Evolutionary conservation across 495 filamentous ascomycete genomes (phyloP), one percentile per base, ranked within the genome.

Genomic region (Penicilliopsis zonata): DNA sequence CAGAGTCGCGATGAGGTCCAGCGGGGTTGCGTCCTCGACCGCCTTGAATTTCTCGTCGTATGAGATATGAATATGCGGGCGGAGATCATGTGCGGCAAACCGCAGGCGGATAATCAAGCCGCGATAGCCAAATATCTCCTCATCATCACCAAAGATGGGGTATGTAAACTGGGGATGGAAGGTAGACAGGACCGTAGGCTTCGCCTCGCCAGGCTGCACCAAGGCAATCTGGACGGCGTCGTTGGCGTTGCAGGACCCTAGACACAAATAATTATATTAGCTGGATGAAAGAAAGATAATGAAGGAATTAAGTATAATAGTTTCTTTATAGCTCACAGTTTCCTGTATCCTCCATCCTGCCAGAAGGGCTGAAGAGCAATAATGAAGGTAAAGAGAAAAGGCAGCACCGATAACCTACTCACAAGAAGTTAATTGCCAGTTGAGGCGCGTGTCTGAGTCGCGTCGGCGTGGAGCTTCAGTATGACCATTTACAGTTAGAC

Each of bases 151-250:
- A 46, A 95, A 96, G 35, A 99, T 81, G 0, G 80, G 61, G 52
- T 94, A 94, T 13, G 86, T 94, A 53, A 88, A 90, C 44, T 70
- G 70, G 2, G 90, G 90, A 36, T 82, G 69, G 57, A 96, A 95
- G 33, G 64, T 68, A 13, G 67, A 63, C 18, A 80, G 44, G 3
- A 69, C 72, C 43, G 72, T 71, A 13, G 71, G 61, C 35, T 65
- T 69, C 21, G 62, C 48, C 5, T 66, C 51, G 9, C 61, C 55
- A 1, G 80, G 70, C 38, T 69, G 65, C 24, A 86, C 65, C 27
- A 92, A 56, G 7, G 79, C 80, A 41, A 92, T 65, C 16, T 70
- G 56, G 17, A 88, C 41, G 41, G 80, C 80, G 53, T 87, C 72
- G 44, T 80, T 88, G 42, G 84, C 70, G 41, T 80, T 62, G 34